These are phyloP conservation scores for Rhodotorula graminis DNA, from an alignment of 768 basidiomycete species.

Conservation along the genomic window DNA sequence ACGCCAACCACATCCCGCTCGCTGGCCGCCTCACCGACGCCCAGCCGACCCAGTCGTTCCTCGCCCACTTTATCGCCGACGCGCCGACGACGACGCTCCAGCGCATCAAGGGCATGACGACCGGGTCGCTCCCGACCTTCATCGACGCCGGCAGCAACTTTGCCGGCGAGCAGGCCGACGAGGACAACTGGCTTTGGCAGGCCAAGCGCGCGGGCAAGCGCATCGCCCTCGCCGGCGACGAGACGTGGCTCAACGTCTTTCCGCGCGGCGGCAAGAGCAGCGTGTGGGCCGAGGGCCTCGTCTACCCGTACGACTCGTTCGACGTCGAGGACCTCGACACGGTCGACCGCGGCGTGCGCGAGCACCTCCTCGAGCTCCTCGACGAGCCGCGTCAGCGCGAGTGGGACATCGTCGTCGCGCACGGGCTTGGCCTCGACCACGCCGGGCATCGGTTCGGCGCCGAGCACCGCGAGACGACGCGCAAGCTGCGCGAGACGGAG, in stretches of 20 bases:
- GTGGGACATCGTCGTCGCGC: slow-evolving; percentile 86
- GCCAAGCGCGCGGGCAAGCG: slow-evolving; percentile 53
- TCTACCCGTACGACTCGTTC: slow-evolving; percentile 89
- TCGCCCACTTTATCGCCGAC: slow-evolving; percentile 85
- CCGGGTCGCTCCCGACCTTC: slow-evolving; percentile 91
- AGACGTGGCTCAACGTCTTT: slow-evolving; percentile 91
- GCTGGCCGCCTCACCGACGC: slow-evolving; percentile 65
- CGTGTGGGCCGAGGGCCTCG: slow-evolving; percentile 56
- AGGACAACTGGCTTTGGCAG: slow-evolving; percentile 83
- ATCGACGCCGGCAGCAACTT: slow-evolving; percentile 91
- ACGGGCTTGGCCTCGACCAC: slow-evolving; percentile 93
- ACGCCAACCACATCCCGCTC: slow-evolving; percentile 76
- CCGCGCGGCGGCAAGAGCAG: slow-evolving; percentile 52
- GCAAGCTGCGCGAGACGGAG: slow-evolving; percentile 86
- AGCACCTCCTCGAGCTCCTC: slow-evolving; percentile 75
- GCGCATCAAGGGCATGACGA: slow-evolving; percentile 88
- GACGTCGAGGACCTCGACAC: slow-evolving; percentile 97
- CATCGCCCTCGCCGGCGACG: slow-evolving; percentile 89
- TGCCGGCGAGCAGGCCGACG: slow-evolving; percentile 74
- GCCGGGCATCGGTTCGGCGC: slow-evolving; percentile 92
- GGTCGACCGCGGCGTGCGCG: slow-evolving; percentile 84
- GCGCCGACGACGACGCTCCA: slow-evolving; percentile 94
- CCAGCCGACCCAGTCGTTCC: slow-evolving; percentile 67
- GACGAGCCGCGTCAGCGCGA: slow-evolving; percentile 46
- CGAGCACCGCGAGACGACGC: slow-evolving; percentile 74